Percentiles rank a stretch among this genome's conserved stretches.
Evolutionary conservation across 78 protist species (phyloP).

Genomic region (slime mould (Dictyostelium discoideum)): DNA sequence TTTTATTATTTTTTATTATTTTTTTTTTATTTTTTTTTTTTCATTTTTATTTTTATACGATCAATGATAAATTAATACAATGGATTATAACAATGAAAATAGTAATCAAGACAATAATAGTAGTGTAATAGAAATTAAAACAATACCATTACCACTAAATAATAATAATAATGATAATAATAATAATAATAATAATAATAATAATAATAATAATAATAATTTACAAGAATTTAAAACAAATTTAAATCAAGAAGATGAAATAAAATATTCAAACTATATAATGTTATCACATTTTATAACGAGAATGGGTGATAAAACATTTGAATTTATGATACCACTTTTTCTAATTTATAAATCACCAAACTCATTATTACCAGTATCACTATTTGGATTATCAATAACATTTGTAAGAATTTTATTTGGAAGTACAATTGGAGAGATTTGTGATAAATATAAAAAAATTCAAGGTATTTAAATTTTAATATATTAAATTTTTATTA

Average conservation of each 20-base stretch:
- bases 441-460: slow-evolving; percentile 24
- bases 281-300: slow-evolving; percentile 59
- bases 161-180: too few relatives aligned
- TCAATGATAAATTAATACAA: too few relatives aligned
- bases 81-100: too few relatives aligned
- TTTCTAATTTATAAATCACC: slow-evolving; percentile 37
- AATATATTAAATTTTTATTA: too few relatives aligned
- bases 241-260: background rate
- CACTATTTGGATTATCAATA: slow-evolving; percentile 28
- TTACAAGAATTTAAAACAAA: background rate
- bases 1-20: too few relatives aligned
- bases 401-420: slow-evolving; percentile 19
- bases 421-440: slow-evolving; percentile 4
- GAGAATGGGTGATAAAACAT: slow-evolving; percentile 61
- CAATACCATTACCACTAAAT: background rate
- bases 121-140: background rate
- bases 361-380: slow-evolving; percentile 33
- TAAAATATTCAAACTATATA: slow-evolving; percentile 10
- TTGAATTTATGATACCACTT: slow-evolving; percentile 54
- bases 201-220: too few relatives aligned
- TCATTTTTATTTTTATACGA: too few relatives aligned
- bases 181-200: too few relatives aligned
- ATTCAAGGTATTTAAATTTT: background rate
- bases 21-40: too few relatives aligned
- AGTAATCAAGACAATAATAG: background rate